Percentiles rank a stretch among this genome's conserved stretches.
These are phyloP conservation scores for Noccaea caerulescens DNA, from an alignment of 345 rosid species.

Conservation along the genomic window DNA sequence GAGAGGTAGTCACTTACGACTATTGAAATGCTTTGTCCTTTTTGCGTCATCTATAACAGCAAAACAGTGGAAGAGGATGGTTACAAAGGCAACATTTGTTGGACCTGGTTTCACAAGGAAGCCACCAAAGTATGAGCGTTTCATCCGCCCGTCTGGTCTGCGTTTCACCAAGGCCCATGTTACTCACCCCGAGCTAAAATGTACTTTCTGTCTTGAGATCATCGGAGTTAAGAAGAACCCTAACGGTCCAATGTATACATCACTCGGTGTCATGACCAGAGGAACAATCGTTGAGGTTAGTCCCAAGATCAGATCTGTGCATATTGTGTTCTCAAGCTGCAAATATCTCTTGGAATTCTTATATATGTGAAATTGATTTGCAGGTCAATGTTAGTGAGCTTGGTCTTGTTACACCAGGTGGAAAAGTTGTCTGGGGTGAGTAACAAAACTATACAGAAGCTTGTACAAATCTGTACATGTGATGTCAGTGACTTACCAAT, in stretches of 20 bases:
- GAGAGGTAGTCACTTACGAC: neutral
- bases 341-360: neutral
- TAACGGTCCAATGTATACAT: conserved; percentile 89
- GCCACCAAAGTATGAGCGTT: conserved; percentile 96
- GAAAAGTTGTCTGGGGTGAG: conserved; percentile 96
- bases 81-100: conserved; percentile 86
- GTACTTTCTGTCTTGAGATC: conserved; percentile 86
- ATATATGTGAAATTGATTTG: neutral
- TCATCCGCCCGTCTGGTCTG: conserved; percentile 88
- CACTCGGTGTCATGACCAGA: conserved; percentile 90
- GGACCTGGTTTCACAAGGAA: conserved; percentile 92
- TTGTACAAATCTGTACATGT: neutral
- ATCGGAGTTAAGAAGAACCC: conserved; percentile 92
- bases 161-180: conserved; percentile 93
- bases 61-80: conserved; percentile 97
- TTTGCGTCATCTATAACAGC: conserved; percentile 50
- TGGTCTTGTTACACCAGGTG: conserved; percentile 90
- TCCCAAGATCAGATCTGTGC: neutral
- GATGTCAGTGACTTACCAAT: neutral
- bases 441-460: neutral
- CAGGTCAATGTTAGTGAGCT: conserved; percentile 97
- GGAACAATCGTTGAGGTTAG: conserved; percentile 90
- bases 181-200: conserved; percentile 88
- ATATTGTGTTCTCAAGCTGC: neutral
- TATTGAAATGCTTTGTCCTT: neutral